phyloP scores from a whole-genome alignment of 2,329 filamentous ascomycete species.

The Alternaria solani region DNA sequence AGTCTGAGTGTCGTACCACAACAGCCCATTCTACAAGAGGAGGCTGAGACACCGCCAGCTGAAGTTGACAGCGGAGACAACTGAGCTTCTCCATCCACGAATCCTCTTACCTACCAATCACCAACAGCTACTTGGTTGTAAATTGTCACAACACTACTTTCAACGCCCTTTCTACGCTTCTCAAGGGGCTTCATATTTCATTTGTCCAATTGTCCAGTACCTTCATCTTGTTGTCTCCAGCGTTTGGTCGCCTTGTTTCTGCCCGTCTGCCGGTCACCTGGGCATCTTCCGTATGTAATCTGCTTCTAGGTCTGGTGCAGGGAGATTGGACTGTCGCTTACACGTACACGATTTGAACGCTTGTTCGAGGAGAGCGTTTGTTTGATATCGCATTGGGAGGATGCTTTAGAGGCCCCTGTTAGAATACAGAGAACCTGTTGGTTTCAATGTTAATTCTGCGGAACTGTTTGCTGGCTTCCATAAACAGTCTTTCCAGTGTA shows the following conservation, averaged over 20 bases:
- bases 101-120: neutral
- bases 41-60: slow-evolving; percentile 33
- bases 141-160: slow-evolving; percentile 24
- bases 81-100: neutral
- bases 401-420: neutral
- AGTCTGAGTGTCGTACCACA: slow-evolving; percentile 41
- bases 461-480: neutral
- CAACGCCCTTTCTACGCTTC: slow-evolving; percentile 7
- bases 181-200: slow-evolving; percentile 14
- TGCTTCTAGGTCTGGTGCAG: slow-evolving; percentile 9
- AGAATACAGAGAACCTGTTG: slow-evolving; percentile 6
- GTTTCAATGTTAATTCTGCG: slow-evolving; percentile 18
- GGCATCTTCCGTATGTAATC: slow-evolving; percentile 15
- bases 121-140: slow-evolving; percentile 28
- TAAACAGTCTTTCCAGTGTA: neutral
- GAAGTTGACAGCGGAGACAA: slow-evolving; percentile 27
- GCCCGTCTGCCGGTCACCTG: slow-evolving; percentile 22
- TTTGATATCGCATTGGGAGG: slow-evolving; percentile 8
- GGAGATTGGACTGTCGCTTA: slow-evolving; percentile 5
- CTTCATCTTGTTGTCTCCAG: slow-evolving; percentile 14
- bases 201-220: slow-evolving; percentile 14
- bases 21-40: slow-evolving; percentile 36
- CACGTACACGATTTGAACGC: slow-evolving; percentile 14
- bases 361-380: slow-evolving; percentile 9
- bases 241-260: slow-evolving; percentile 14